A percentile compares a stretch with the other conserved stretches of the same genome.
Conservation (phyloP, 2,329 filamentous ascomycete species). For the Teratosphaeria pseudoeucalypti region DNA sequence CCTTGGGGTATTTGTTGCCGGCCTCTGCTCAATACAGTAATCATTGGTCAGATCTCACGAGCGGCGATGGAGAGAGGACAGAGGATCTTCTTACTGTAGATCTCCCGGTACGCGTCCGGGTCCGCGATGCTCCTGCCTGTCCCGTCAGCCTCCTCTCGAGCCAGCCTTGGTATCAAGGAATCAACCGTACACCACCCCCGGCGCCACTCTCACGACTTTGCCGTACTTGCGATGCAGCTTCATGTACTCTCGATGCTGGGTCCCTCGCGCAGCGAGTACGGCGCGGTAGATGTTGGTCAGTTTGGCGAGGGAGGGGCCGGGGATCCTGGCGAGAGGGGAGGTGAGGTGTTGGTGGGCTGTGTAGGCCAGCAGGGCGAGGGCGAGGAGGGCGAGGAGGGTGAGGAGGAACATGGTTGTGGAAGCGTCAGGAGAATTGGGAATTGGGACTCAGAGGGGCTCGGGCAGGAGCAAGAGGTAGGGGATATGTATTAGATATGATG, state of each 20-base stretch:
- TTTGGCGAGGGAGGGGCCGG: not conserved
- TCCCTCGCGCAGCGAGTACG: not conserved
- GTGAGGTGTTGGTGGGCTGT: not conserved
- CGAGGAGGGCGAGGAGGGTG: not conserved
- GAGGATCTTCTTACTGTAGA: not conserved
- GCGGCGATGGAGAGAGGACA: not conserved
- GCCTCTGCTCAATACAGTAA: not conserved
- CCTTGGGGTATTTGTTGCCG: not conserved
- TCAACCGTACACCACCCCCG: not conserved
- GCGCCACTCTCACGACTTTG: not conserved
- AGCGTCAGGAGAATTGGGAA: no score
- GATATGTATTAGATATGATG: no score
- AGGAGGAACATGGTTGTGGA: not conserved
- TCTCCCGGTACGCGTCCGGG: not conserved
- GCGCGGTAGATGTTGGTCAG: not conserved
- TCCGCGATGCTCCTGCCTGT: not conserved
- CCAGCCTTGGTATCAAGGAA: not conserved
- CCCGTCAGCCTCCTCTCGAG: not conserved
- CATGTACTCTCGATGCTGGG: not conserved
- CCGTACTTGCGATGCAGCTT: not conserved
- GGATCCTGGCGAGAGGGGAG: not conserved
- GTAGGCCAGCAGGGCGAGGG: not conserved
- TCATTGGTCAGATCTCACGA: not conserved
- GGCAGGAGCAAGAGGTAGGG: no score
- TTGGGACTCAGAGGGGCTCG: no score